These are phyloP conservation scores for Dovyalis caffra DNA, from an alignment of 345 rosid species.

Conservation along the genomic window DNA sequence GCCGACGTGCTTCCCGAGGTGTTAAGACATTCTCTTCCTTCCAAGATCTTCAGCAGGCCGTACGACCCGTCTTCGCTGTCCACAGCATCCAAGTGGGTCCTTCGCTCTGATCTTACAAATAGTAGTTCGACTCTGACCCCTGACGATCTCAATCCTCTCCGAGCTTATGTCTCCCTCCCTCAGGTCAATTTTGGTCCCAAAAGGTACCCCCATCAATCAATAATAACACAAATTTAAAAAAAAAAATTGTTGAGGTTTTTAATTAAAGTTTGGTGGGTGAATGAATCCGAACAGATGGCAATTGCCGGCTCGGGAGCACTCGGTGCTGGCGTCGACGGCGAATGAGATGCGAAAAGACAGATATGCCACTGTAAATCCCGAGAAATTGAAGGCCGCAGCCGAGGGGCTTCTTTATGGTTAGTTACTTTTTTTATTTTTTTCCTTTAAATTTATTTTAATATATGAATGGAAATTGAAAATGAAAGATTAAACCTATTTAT, in stretches of 20 bases:
- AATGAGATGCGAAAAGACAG: constrained; percentile 68
- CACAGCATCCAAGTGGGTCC: constrained; percentile 69
- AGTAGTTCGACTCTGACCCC: constrained; percentile 35
- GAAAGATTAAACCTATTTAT: too few relatives aligned
- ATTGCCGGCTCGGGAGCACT: constrained; percentile 48
- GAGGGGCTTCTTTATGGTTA: constrained; percentile 62
- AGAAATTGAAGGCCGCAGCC: constrained; percentile 83
- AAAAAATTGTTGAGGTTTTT: too few relatives aligned
- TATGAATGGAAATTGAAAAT: too few relatives aligned
- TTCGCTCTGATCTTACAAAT: constrained; percentile 37
- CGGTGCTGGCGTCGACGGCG: constrained; percentile 67
- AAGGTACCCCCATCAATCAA: constrained; percentile 41
- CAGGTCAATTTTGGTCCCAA: constrained; percentile 89
- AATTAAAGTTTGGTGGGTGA: not conserved
- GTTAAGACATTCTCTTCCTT: constrained; percentile 76
- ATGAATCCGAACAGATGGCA: constrained; percentile 59
- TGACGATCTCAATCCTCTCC: constrained; percentile 75
- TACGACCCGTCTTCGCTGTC: constrained; percentile 65
- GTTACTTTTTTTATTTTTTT: constrained; percentile 18
- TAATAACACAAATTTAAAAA: not conserved
- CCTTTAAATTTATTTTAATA: not conserved
- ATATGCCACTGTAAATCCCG: constrained; percentile 54
- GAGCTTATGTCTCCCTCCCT: constrained; percentile 76
- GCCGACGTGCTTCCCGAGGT: constrained; percentile 92
- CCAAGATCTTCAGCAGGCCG: constrained; percentile 48